Percentiles rank a stretch among this genome's conserved stretches.
phyloP scores from a whole-genome alignment of 2,329 filamentous ascomycete genomes.

The Pseudogymnoascus sp. region DNA sequence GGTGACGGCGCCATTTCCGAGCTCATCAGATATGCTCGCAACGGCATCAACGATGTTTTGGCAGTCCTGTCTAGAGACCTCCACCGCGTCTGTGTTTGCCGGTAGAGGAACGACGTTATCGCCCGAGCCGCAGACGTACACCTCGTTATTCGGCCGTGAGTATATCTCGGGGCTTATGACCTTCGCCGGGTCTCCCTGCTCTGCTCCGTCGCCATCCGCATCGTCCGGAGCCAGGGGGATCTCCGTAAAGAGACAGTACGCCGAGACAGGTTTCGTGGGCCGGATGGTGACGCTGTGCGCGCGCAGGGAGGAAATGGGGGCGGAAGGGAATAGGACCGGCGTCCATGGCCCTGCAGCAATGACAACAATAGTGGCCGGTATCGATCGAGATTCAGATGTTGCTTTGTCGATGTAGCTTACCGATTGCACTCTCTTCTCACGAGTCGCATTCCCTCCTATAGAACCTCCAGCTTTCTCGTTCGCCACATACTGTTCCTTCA shows the following conservation, averaged over 20 bases:
- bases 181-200: constrained; percentile 39
- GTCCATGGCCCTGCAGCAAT: constrained; percentile 52
- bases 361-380: constrained; percentile 41
- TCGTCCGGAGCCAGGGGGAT: constrained; percentile 59
- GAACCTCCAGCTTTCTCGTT: constrained; percentile 38
- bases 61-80: constrained; percentile 66
- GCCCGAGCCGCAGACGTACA: constrained; percentile 91
- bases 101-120: constrained; percentile 70
- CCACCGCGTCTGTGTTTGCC: constrained; percentile 63
- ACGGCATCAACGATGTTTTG: constrained; percentile 81
- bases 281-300: constrained; percentile 60
- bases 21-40: constrained; percentile 51
- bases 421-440: constrained; percentile 42
- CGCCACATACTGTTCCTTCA: background rate
- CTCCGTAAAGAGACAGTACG: constrained; percentile 78
- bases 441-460: background rate
- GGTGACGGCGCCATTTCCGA: constrained; percentile 61
- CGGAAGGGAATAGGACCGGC: constrained; percentile 45
- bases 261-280: constrained; percentile 47
- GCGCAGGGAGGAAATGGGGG: constrained; percentile 49
- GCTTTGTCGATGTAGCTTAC: constrained; percentile 54
- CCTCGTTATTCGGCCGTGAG: constrained; percentile 75
- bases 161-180: constrained; percentile 87
- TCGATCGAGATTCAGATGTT: constrained; percentile 36
- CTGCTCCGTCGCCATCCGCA: constrained; percentile 46